Conservation (phyloP, 2,329 filamentous ascomycete genomes). For the Botryosphaeria agaves region DNA sequence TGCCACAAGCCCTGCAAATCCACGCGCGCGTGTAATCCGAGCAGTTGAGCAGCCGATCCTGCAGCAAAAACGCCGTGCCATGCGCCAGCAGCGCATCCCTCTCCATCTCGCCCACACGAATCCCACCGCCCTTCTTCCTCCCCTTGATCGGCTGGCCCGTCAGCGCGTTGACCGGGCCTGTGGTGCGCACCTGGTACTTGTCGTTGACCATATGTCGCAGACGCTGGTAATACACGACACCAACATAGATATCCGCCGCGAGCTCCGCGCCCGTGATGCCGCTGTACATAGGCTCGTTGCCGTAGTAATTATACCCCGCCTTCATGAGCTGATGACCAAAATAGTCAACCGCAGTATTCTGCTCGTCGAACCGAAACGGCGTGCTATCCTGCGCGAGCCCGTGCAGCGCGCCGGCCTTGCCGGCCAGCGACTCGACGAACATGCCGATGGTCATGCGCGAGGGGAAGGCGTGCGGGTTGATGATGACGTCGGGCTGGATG, state of each 20-base stretch:
- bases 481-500: conserved; percentile 94
- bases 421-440: conserved; percentile 94
- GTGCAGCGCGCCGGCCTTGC: conserved; percentile 86
- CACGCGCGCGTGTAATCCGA: conserved; percentile 82
- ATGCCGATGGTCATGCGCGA: conserved; percentile 99
- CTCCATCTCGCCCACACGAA: conserved; percentile 98
- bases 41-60: conserved; percentile 93
- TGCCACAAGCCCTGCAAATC: conserved; percentile 79
- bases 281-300: conserved; percentile 97
- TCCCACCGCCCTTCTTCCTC: conserved; percentile 89
- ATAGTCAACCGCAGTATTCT: conserved; percentile 81
- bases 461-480: conserved; percentile 98
- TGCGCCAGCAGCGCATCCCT: conserved; percentile 88
- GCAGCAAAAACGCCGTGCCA: conserved; percentile 83
- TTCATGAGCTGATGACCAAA: conserved; percentile 92
- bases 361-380: conserved; percentile 85
- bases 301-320: conserved; percentile 94
- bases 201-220: conserved; percentile 99
- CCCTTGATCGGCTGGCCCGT: conserved; percentile 97
- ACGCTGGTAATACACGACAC: conserved; percentile 95
- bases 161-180: conserved; percentile 73
- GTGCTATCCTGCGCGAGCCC: conserved; percentile 93
- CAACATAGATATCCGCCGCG: conserved; percentile 87
- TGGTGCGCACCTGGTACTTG: conserved; percentile 96
- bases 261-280: conserved; percentile 93